Evolutionary conservation across 495 filamentous ascomycete species (phyloP).

Genomic region (Pyrenula aspistea): DNA sequence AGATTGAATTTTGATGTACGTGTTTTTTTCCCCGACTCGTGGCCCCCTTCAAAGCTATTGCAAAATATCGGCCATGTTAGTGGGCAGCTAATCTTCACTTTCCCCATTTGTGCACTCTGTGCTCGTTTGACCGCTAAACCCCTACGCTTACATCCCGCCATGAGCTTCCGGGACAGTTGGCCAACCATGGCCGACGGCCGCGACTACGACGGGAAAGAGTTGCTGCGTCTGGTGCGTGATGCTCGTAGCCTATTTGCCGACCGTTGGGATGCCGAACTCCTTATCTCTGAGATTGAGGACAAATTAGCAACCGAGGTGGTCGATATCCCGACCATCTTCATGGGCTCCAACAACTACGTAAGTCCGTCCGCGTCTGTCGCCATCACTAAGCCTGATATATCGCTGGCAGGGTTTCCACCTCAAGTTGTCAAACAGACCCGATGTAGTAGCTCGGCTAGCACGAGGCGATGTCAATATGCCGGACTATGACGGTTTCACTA

Average conservation of each 20-base stretch:
- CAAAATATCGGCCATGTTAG: too few relatives aligned
- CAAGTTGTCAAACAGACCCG: constrained; percentile 13
- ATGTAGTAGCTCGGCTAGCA: constrained; percentile 17
- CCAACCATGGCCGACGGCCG: constrained; percentile 15
- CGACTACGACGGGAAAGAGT: constrained; percentile 14
- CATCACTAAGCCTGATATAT: constrained; percentile 4
- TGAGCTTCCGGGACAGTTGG: constrained; percentile 9
- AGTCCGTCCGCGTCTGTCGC: constrained; percentile 4
- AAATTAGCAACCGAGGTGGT: constrained; percentile 10
- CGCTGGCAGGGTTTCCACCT: constrained; percentile 11
- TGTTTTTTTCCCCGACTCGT: too few relatives aligned
- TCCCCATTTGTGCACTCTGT: too few relatives aligned
- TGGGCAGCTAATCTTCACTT: too few relatives aligned
- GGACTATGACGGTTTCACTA: constrained; percentile 13
- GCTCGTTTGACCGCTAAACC: too few relatives aligned
- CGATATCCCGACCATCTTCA: constrained; percentile 12
- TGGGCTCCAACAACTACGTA: constrained; percentile 19
- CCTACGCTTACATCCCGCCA: not conserved
- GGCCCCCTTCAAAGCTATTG: too few relatives aligned
- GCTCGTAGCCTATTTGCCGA: constrained; percentile 16
- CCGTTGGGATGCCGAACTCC: constrained; percentile 15
- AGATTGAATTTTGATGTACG: too few relatives aligned
- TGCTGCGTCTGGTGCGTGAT: constrained; percentile 11
- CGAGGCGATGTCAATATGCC: constrained; percentile 22
- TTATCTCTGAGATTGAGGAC: constrained; percentile 20